Evolutionary conservation across 2,329 filamentous ascomycete genomes (phyloP).

Genomic region (Allantophomopsis cytisporea): DNA sequence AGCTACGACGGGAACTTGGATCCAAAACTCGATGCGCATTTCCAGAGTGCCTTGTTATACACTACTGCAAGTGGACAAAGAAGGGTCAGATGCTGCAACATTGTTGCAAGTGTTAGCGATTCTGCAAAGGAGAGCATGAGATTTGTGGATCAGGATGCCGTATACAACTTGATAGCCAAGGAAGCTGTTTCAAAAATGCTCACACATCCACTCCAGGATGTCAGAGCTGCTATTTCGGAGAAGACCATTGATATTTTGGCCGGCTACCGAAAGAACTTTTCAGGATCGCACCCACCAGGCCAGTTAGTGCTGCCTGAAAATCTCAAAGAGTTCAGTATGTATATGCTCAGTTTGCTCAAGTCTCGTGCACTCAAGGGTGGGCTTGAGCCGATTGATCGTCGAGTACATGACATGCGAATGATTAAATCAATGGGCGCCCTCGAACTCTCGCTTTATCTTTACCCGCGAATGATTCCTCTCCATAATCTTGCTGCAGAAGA

Average conservation of each 20-base stretch:
- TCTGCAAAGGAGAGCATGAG: constrained; percentile 75
- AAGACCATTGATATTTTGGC: constrained; percentile 88
- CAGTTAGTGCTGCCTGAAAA: constrained; percentile 93
- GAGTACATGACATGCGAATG: constrained; percentile 84
- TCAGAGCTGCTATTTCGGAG: constrained; percentile 71
- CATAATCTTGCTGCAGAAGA: constrained; percentile 82
- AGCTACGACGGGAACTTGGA: constrained; percentile 97
- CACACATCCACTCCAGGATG: constrained; percentile 66
- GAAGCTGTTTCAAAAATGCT: constrained; percentile 81
- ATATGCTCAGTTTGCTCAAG: constrained; percentile 81
- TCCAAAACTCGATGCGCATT: constrained; percentile 89
- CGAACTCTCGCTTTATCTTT: constrained; percentile 84
- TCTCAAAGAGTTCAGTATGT: constrained; percentile 95
- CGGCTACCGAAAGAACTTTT: constrained; percentile 85
- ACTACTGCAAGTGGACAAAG: constrained; percentile 83
- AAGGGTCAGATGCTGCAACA: constrained; percentile 82
- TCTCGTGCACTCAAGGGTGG: constrained; percentile 88
- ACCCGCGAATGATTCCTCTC: constrained; percentile 82
- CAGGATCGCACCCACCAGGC: constrained; percentile 70
- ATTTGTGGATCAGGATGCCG: constrained; percentile 90
- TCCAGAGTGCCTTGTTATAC: constrained; percentile 90
- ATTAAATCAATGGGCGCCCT: constrained; percentile 75
- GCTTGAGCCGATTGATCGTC: constrained; percentile 77
- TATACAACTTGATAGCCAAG: constrained; percentile 79
- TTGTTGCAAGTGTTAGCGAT: constrained; percentile 86